These are phyloP conservation scores for Sisymbrium irio DNA, from an alignment of 345 rosid species.

Conservation along the genomic window DNA sequence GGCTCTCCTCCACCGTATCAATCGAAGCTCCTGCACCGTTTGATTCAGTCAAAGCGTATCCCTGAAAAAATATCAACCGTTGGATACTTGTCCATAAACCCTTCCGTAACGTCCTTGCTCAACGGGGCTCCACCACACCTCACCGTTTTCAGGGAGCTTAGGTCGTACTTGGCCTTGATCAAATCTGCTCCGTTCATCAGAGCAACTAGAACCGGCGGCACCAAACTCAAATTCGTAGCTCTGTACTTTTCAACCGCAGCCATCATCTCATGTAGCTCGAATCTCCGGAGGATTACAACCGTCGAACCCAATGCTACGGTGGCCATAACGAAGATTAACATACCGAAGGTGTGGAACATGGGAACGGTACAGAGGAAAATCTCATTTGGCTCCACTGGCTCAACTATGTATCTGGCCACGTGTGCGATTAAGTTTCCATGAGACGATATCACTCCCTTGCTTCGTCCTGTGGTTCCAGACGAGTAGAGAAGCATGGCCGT, in stretches of 20 bases:
- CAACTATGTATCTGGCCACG: constrained; percentile 47
- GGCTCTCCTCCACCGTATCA: constrained; percentile 1
- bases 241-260: neutral
- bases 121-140: neutral
- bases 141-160: neutral
- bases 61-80: neutral
- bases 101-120: neutral
- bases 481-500: constrained; percentile 79
- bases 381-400: constrained; percentile 52
- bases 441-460: constrained; percentile 77
- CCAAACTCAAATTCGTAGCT: neutral
- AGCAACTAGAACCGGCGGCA: neutral
- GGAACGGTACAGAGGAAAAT: constrained; percentile 45
- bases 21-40: neutral
- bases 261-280: constrained; percentile 6
- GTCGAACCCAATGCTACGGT: constrained; percentile 3
- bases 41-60: neutral
- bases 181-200: neutral
- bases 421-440: constrained; percentile 68
- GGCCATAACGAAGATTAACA: neutral
- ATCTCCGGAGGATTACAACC: constrained; percentile 2
- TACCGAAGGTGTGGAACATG: constrained; percentile 3
- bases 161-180: neutral
- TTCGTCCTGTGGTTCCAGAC: constrained; percentile 80
- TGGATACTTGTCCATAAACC: neutral